phyloP scores from a whole-genome alignment of 225 moss, liverwort and hornwort species.

The Marchantia paleacea region DNA sequence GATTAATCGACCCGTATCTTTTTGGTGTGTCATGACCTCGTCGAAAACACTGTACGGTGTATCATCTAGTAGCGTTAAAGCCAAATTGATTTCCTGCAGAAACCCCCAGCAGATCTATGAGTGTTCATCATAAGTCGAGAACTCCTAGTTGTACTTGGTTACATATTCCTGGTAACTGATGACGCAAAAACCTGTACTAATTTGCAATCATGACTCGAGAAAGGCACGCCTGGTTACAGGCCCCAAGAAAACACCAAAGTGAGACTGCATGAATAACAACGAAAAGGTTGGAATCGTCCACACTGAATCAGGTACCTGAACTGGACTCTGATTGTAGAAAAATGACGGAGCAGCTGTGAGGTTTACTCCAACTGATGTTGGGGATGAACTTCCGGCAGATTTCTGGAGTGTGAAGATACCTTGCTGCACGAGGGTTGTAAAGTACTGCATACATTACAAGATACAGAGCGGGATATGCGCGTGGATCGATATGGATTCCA shows the following conservation, averaged over 20 bases:
- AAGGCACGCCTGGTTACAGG: too few species aligned
- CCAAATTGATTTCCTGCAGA: constrained; percentile 1
- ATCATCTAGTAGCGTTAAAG: background rate
- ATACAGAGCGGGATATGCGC: background rate
- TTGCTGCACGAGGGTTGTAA: background rate
- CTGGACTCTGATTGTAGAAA: background rate
- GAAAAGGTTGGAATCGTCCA: too few species aligned
- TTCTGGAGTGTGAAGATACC: background rate
- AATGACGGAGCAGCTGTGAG: background rate
- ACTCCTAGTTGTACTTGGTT: too few species aligned
- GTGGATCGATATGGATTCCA: too few species aligned
- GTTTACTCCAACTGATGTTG: background rate
- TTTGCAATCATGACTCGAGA: too few species aligned
- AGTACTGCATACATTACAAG: background rate
- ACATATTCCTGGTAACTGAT: too few species aligned
- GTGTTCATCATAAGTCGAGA: too few species aligned
- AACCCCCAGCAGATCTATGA: background rate
- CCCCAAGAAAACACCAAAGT: too few species aligned
- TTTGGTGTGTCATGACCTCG: constrained; percentile 1
- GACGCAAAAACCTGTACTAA: too few species aligned
- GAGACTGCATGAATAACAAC: too few species aligned
- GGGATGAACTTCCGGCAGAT: background rate
- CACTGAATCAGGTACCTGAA: background rate
- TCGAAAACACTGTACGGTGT: background rate
- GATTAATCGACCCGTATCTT: background rate